Percentiles rank a stretch among this genome's conserved stretches.
phyloP scores from a whole-genome alignment of 768 basidiomycete genomes.

The Russula compacta region DNA sequence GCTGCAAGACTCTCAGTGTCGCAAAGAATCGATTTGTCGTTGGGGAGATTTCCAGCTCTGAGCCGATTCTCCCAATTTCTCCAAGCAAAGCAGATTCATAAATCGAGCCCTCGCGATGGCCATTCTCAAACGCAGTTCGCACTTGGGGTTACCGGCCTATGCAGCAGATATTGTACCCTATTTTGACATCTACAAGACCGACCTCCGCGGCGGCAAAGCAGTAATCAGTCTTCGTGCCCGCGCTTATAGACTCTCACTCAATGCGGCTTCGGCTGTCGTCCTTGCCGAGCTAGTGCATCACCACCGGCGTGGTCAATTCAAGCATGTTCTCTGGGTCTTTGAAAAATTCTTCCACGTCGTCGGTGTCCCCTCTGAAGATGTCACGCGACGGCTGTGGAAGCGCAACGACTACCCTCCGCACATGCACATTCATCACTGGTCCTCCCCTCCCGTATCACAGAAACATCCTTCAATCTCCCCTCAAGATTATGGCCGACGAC shows the following conservation, averaged over 20 bases:
- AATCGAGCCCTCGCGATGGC: conserved; percentile 2
- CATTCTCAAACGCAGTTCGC: neutral
- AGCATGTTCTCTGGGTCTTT: conserved; percentile 30
- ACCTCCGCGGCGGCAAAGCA: neutral
- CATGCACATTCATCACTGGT: neutral
- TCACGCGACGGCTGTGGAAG: neutral
- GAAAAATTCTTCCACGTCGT: conserved; percentile 40
- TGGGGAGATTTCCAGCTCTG: neutral
- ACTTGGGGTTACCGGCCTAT: neutral
- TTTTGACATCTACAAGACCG: conserved; percentile 14
- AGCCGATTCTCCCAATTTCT: neutral
- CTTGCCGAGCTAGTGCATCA: conserved; percentile 26
- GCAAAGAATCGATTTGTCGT: neutral
- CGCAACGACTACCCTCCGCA: neutral
- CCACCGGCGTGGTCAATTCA: conserved; percentile 1
- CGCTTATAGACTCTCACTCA: conserved; percentile 4
- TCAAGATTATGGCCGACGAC: conserved; percentile 28
- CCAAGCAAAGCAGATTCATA: neutral
- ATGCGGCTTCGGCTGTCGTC: conserved; percentile 2
- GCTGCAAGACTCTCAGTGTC: neutral
- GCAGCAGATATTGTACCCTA: conserved; percentile 13
- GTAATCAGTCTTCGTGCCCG: conserved; percentile 5
- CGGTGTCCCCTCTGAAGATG: conserved; percentile 38
- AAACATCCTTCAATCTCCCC: conserved; percentile 10
- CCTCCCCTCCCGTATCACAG: conserved; percentile 27